Percentiles rank a stretch among this genome's conserved stretches.
Conservation (phyloP, 176 grass and related monocot genomes). For the Tuctoria greenei region DNA sequence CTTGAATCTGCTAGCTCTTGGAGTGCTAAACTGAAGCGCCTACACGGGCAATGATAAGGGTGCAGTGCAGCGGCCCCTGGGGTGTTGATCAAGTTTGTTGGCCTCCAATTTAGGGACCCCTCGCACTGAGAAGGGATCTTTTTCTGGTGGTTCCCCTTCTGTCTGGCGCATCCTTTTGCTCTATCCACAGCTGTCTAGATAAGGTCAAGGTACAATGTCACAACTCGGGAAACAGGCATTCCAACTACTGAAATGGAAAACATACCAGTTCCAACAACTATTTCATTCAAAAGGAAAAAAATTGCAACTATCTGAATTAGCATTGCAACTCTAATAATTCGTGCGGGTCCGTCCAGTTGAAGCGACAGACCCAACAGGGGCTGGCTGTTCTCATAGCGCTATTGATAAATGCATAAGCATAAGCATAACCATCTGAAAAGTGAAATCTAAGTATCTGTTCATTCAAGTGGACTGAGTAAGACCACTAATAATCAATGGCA, state of each 20-base stretch:
- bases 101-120: conserved; percentile 29
- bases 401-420: too few relatives aligned
- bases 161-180: conserved; percentile 27
- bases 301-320: background rate
- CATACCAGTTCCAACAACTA: background rate
- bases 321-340: background rate
- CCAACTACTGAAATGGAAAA: conserved; percentile 31
- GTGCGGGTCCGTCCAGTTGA: background rate
- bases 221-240: conserved; percentile 18
- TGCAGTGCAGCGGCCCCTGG: conserved; percentile 27
- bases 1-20: background rate
- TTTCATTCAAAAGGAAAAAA: background rate
- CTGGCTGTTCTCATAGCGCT: too few relatives aligned
- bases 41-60: conserved; percentile 30
- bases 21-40: background rate
- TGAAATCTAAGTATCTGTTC: background rate
- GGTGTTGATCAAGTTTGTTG: conserved; percentile 41
- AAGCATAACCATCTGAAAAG: background rate
- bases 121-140: conserved; percentile 29
- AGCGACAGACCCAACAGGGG: too few relatives aligned
- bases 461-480: background rate
- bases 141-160: conserved; percentile 46
- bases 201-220: conserved; percentile 47
- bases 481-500: background rate
- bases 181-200: conserved; percentile 40